A percentile compares a stretch with the other conserved stretches of the same genome.
phyloP scores from a whole-genome alignment of 805 yeast species.

The Suhomyces faveliae region DNA sequence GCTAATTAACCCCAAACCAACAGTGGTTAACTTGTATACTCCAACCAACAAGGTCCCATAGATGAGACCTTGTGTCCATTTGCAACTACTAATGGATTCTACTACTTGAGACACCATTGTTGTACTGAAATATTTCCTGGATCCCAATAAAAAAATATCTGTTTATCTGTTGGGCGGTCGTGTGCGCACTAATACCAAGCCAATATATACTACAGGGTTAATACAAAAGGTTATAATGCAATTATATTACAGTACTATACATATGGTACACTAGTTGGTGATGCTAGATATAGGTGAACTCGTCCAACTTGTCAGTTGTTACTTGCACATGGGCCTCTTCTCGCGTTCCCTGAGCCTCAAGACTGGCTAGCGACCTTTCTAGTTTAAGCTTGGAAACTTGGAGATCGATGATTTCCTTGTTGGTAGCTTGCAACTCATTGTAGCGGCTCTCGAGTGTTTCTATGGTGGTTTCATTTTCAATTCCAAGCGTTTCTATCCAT shows the following conservation, averaged over 20 bases:
- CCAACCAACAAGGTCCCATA: conserved; percentile 56
- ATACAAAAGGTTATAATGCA: no score
- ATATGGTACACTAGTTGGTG: not conserved
- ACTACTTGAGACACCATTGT: conserved; percentile 1
- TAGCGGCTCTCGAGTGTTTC: conserved; percentile 25
- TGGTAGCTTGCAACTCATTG: conserved; percentile 23
- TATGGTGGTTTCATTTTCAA: conserved; percentile 26
- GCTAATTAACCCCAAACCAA: conserved; percentile 49
- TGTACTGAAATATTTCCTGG: not conserved
- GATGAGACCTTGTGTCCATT: conserved; percentile 17
- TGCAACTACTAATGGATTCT: conserved; percentile 11
- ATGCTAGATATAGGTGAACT: conserved; percentile 39
- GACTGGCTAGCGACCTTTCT: conserved; percentile 13
- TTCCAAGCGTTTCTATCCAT: conserved; percentile 32
- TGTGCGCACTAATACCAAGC: not conserved
- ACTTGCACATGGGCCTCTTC: conserved; percentile 37
- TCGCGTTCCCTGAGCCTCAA: conserved; percentile 25
- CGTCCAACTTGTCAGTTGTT: conserved; percentile 51
- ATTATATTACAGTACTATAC: conserved; percentile 1
- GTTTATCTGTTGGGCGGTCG: not conserved
- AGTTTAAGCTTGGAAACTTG: conserved; percentile 25
- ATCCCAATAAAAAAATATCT: no score
- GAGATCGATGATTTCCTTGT: conserved; percentile 24
- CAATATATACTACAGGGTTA: no score
- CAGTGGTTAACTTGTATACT: conserved; percentile 52